A percentile compares a stretch with the other conserved stretches of the same genome.
These are phyloP conservation scores for Metarhizium robertsii DNA, from an alignment of 2,329 filamentous ascomycete genomes.

Conservation along the genomic window DNA sequence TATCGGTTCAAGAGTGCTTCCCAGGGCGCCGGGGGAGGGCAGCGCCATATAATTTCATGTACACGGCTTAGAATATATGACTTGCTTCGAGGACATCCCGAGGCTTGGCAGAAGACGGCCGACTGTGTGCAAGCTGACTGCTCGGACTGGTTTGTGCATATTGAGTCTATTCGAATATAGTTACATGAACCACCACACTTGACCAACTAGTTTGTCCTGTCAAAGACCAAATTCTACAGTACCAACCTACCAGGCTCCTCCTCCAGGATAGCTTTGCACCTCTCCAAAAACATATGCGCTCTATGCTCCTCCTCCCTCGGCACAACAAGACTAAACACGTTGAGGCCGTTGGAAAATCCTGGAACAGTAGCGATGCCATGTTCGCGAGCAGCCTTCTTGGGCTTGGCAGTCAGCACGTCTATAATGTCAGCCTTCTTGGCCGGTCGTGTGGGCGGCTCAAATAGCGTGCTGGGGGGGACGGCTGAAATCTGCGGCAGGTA, in stretches of 20 bases:
- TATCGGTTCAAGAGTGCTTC: too few relatives aligned
- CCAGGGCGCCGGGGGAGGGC: too few relatives aligned
- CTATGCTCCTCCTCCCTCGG: conserved; percentile 72
- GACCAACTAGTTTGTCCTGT: not conserved
- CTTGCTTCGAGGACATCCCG: too few relatives aligned
- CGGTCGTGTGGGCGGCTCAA: conserved; percentile 20
- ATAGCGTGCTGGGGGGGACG: conserved; percentile 36
- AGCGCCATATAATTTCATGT: too few relatives aligned
- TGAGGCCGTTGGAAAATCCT: conserved; percentile 47
- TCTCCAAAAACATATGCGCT: conserved; percentile 72
- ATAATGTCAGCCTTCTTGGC: conserved; percentile 58
- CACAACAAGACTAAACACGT: conserved; percentile 76
- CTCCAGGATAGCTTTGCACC: conserved; percentile 77
- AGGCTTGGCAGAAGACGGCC: too few relatives aligned
- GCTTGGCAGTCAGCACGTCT: conserved; percentile 53
- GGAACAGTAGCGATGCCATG: conserved; percentile 25
- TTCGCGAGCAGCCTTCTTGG: conserved; percentile 15
- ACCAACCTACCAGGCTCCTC: conserved; percentile 69
- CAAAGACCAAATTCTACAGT: conserved; percentile 29
- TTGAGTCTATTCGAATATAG: conserved; percentile 13
- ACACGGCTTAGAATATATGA: too few relatives aligned
- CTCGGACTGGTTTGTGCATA: not conserved
- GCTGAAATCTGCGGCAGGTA: conserved; percentile 64
- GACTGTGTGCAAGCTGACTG: not conserved
- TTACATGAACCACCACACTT: conserved; percentile 18